A percentile compares a stretch with the other conserved stretches of the same genome.
phyloP scores from a whole-genome alignment of 345 rosid species.

The Linum lewisii region DNA sequence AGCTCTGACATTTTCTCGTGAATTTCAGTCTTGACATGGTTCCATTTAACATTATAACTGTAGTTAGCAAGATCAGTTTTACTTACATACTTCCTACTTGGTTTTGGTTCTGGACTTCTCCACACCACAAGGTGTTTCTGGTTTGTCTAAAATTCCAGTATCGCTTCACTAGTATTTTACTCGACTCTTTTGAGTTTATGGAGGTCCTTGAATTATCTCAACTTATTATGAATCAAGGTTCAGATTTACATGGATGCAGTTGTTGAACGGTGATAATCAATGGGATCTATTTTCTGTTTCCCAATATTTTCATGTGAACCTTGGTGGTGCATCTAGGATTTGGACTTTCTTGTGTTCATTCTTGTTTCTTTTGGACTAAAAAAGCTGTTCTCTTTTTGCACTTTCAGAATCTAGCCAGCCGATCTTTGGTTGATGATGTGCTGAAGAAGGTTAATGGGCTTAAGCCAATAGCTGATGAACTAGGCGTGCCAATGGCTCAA shows the following conservation, averaged over 20 bases:
- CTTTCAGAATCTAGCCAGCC: constrained; percentile 73
- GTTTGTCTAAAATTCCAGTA: constrained; percentile 4
- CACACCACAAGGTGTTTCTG: neutral
- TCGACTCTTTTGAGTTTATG: neutral
- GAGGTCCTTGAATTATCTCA: neutral
- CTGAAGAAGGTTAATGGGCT: constrained; percentile 82
- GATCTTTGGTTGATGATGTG: constrained; percentile 86
- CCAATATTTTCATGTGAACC: neutral
- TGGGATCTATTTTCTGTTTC: neutral
- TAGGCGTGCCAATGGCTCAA: constrained; percentile 89
- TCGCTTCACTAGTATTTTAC: neutral
- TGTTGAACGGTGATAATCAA: neutral
- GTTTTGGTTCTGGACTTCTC: constrained; percentile 2
- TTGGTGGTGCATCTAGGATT: neutral
- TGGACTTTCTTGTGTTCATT: neutral
- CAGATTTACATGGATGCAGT: neutral
- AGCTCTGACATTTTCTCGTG: neutral
- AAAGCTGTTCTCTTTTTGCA: neutral
- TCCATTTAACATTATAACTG: neutral
- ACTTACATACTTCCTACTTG: neutral
- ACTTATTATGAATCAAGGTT: neutral
- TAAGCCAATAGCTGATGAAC: constrained; percentile 97
- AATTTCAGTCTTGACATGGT: neutral
- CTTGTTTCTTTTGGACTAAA: neutral
- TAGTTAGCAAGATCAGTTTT: neutral